These are phyloP conservation scores for Dryadomyces sulphureus DNA, from an alignment of 2,329 filamentous ascomycete genomes.

Conservation along the genomic window DNA sequence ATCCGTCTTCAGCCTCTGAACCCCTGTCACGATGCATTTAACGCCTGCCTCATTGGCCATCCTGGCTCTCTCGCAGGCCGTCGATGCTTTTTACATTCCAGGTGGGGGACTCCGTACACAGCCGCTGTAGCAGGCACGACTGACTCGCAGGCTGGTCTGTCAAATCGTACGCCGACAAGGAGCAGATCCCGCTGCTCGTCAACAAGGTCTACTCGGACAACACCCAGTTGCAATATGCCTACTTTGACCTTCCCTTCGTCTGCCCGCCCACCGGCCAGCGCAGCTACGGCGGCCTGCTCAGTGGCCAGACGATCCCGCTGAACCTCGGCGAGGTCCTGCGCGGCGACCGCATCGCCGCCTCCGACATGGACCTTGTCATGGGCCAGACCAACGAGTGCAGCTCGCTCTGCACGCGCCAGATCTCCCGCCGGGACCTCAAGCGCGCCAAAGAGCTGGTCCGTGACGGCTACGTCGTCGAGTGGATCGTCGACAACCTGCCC, in stretches of 20 bases:
- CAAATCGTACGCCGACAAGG: conserved; percentile 61
- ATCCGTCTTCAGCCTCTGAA: too few species aligned
- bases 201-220: conserved; percentile 88
- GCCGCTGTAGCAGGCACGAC: conserved; percentile 2
- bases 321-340: conserved; percentile 80
- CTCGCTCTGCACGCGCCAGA: conserved; percentile 54
- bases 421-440: conserved; percentile 49
- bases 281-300: conserved; percentile 52
- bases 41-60: conserved; percentile 14
- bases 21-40: neutral
- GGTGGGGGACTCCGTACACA: too few species aligned
- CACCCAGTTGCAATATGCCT: conserved; percentile 83
- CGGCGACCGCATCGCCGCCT: conserved; percentile 71
- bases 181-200: conserved; percentile 70
- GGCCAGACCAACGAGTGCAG: conserved; percentile 58
- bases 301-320: conserved; percentile 62
- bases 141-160: conserved; percentile 57
- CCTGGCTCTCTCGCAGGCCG: conserved; percentile 25
- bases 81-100: conserved; percentile 70
- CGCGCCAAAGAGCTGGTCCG: conserved; percentile 58
- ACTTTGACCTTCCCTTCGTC: conserved; percentile 76
- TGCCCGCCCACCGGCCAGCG: conserved; percentile 60
- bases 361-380: conserved; percentile 71
- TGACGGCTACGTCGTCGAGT: conserved; percentile 75
- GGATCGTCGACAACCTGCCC: conserved; percentile 86